A percentile compares a stretch with the other conserved stretches of the same genome.
Conservation (phyloP, 106 monocot genomes). For the Phalaenopsis aphrodite region DNA sequence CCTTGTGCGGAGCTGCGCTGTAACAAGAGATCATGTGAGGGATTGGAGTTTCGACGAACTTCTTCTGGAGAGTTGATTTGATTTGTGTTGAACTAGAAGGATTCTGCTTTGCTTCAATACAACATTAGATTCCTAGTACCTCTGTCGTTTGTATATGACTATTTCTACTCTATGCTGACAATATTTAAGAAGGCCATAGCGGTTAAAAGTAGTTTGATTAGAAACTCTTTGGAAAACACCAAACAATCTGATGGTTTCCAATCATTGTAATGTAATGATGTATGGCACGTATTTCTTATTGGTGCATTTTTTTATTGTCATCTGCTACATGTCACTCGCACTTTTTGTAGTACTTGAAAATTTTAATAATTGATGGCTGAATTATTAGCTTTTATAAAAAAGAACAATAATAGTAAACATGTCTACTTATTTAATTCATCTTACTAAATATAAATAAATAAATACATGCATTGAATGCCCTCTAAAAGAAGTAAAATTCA, state of each 20-base stretch:
- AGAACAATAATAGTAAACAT: too few species aligned
- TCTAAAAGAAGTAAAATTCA: too few species aligned
- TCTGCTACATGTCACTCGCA: background rate
- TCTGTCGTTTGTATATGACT: background rate
- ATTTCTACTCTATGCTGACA: background rate
- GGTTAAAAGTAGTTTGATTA: background rate
- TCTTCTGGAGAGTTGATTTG: conserved; percentile 5
- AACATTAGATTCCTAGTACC: background rate
- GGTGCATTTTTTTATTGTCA: background rate
- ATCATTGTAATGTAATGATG: background rate
- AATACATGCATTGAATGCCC: too few species aligned
- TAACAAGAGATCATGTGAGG: conserved; percentile 49
- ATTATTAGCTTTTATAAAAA: too few species aligned
- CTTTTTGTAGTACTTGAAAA: background rate
- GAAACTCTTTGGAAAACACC: conserved; percentile 1
- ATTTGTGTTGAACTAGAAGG: background rate
- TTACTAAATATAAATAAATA: too few species aligned
- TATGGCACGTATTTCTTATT: background rate
- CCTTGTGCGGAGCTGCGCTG: conserved; percentile 48
- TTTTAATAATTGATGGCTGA: too few species aligned
- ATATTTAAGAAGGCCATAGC: too few species aligned
- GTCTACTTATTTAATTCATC: too few species aligned
- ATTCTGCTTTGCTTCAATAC: too few species aligned
- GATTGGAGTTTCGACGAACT: conserved; percentile 59
- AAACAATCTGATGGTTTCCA: background rate